Evolutionary conservation across 768 basidiomycete genomes (phyloP).

Genomic region (Pulveroboletus sp.): DNA sequence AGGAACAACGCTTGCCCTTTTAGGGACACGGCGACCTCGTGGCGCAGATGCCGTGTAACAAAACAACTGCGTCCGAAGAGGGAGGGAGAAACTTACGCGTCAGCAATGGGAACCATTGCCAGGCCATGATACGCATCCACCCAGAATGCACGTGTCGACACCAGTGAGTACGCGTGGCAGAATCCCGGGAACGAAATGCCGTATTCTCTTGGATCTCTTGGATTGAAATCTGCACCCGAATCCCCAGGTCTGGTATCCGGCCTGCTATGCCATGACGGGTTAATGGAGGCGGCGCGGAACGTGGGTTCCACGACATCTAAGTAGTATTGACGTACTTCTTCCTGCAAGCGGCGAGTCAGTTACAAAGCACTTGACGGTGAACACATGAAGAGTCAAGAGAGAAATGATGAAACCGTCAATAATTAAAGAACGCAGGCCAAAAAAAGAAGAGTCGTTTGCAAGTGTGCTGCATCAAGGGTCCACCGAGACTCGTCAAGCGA

Average conservation of each 20-base stretch:
- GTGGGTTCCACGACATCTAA: constrained; percentile 28
- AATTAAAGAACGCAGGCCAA: constrained; percentile 7
- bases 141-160: constrained; percentile 79
- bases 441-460: constrained; percentile 5
- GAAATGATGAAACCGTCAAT: constrained; percentile 3
- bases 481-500: constrained; percentile 6
- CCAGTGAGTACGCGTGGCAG: constrained; percentile 48
- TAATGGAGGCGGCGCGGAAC: constrained; percentile 15
- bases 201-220: constrained; percentile 6
- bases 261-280: neutral
- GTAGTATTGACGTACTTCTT: constrained; percentile 35
- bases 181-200: constrained; percentile 28
- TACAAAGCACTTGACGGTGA: constrained; percentile 5
- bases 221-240: neutral
- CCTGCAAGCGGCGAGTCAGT: constrained; percentile 27
- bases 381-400: constrained; percentile 7
- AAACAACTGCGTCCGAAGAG: neutral
- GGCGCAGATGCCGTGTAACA: constrained; percentile 8
- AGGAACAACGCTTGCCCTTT: constrained; percentile 4
- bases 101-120: constrained; percentile 82
- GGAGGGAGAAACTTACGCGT: constrained; percentile 50
- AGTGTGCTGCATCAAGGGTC: constrained; percentile 17
- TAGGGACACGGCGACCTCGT: constrained; percentile 15
- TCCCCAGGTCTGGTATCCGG: neutral
- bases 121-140: constrained; percentile 79